Percentiles rank a stretch among this genome's conserved stretches.
Conservation (phyloP, 371 early-diverging fungal species). For the Lichtheimia corymbifera region DNA sequence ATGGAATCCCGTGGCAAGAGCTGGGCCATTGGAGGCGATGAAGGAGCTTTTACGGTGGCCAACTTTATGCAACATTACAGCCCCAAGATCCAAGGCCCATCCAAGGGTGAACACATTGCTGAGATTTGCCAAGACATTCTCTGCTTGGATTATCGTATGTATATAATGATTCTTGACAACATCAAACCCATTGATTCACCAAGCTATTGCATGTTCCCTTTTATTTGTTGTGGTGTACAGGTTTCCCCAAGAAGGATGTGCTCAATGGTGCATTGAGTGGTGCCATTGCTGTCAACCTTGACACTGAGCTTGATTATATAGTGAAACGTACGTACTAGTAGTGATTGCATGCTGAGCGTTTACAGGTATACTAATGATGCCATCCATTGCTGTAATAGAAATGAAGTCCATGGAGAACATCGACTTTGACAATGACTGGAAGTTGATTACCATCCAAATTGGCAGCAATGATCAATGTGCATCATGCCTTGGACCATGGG, state of each 20-base stretch:
- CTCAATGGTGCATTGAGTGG: slow-evolving; percentile 48
- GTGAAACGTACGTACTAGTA: slow-evolving; percentile 25
- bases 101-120: slow-evolving; percentile 21
- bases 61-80: slow-evolving; percentile 41
- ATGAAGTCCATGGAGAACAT: slow-evolving; percentile 16
- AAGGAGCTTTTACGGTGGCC: slow-evolving; percentile 35
- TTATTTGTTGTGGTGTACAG: background rate
- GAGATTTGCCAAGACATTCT: slow-evolving; percentile 5
- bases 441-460: slow-evolving; percentile 45
- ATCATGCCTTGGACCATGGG: slow-evolving; percentile 8
- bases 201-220: no score
- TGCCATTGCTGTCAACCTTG: slow-evolving; percentile 31
- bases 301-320: slow-evolving; percentile 38
- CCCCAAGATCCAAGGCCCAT: slow-evolving; percentile 29
- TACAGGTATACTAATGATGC: background rate
- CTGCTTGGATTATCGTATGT: background rate
- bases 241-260: background rate
- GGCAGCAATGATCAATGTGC: slow-evolving; percentile 35
- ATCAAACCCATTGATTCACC: no score
- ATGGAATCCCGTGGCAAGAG: slow-evolving; percentile 48
- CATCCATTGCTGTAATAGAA: slow-evolving; percentile 7
- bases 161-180: no score
- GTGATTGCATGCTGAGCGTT: background rate
- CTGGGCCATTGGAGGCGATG: slow-evolving; percentile 46
- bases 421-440: slow-evolving; percentile 37